Percentiles rank a stretch among this genome's conserved stretches.
These are phyloP conservation scores for Ailanthus altissimus DNA, from an alignment of 345 rosid genomes.

Conservation along the genomic window DNA sequence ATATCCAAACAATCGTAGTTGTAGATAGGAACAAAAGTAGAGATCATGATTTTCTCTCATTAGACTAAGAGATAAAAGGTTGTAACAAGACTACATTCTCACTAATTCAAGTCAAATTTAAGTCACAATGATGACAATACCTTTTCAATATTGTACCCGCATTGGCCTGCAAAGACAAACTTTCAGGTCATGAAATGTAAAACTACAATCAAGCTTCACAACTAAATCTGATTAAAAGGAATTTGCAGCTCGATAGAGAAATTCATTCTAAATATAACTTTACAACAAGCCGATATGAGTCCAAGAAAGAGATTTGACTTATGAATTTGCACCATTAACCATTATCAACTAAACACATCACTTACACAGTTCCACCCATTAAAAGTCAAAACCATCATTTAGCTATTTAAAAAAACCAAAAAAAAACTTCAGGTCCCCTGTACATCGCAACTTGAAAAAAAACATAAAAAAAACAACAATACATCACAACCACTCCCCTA, in stretches of 20 bases:
- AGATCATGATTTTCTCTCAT: conserved; percentile 1
- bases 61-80: not conserved
- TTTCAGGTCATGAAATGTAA: conserved; percentile 19
- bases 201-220: not conserved
- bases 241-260: not conserved
- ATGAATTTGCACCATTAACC: not conserved
- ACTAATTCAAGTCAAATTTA: conserved; percentile 8
- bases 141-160: conserved; percentile 72
- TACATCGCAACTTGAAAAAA: no score
- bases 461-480: no score
- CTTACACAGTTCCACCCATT: not conserved
- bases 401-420: no score
- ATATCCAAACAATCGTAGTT: not conserved
- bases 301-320: not conserved
- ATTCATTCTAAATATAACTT: not conserved
- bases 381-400: not conserved
- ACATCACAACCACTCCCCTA: not conserved
- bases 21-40: not conserved
- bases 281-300: not conserved
- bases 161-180: conserved; percentile 66
- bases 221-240: not conserved
- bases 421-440: no score
- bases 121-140: conserved; percentile 39
- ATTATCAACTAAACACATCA: not conserved
- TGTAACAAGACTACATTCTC: not conserved